These are phyloP conservation scores for Emericellopsis terricola DNA, from an alignment of 495 filamentous ascomycete species.

Conservation along the genomic window DNA sequence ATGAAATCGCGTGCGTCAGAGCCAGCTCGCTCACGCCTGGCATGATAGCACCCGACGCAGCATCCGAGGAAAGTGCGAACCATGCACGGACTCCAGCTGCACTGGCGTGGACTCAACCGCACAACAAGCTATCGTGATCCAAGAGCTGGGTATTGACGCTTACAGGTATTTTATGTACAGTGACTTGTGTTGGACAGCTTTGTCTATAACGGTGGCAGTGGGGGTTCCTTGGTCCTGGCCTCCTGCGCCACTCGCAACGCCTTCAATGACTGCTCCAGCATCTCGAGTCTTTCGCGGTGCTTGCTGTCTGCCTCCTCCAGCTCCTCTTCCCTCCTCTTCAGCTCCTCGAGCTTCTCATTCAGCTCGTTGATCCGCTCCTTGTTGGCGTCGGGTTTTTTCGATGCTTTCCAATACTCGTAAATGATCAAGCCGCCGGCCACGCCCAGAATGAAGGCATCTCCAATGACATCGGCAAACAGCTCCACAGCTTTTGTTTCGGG, in stretches of 20 bases:
- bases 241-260: conserved; percentile 36
- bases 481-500: conserved; percentile 91
- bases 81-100: too few relatives aligned
- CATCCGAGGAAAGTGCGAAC: too few relatives aligned
- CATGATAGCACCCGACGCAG: too few relatives aligned
- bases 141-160: too few relatives aligned
- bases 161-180: too few relatives aligned
- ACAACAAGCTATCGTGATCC: too few relatives aligned
- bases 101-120: too few relatives aligned
- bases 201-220: conserved; percentile 13
- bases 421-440: conserved; percentile 66
- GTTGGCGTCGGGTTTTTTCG: conserved; percentile 56
- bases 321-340: conserved; percentile 41
- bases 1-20: too few relatives aligned
- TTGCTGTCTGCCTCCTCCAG: conserved; percentile 44
- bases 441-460: conserved; percentile 72
- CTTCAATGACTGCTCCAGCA: conserved; percentile 48
- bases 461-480: conserved; percentile 84
- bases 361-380: conserved; percentile 52
- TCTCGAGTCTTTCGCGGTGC: conserved; percentile 37
- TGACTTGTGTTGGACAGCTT: too few relatives aligned
- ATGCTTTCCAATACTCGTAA: conserved; percentile 60
- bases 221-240: conserved; percentile 27
- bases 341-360: conserved; percentile 37
- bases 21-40: too few relatives aligned